Conservation (phyloP, 768 basidiomycete genomes). For the Serendipita sp. region DNA sequence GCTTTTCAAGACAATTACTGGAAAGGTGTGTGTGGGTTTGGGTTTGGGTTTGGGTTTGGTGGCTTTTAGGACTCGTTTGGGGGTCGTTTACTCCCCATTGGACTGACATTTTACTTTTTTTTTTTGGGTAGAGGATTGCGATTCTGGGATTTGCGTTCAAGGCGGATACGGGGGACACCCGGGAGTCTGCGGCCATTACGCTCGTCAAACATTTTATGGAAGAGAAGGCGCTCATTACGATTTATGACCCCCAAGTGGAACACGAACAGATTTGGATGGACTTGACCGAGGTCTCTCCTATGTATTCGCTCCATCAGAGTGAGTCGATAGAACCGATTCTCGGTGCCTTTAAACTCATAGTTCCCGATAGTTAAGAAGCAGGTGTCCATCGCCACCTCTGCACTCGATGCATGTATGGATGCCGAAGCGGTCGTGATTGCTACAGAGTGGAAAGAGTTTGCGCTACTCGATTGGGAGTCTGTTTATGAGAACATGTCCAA, state of each 20-base stretch:
- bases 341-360: not conserved
- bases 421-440: conserved; percentile 91
- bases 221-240: conserved; percentile 69
- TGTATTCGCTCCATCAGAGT: conserved; percentile 49
- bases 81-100: too few species aligned
- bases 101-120: not conserved
- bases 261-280: conserved; percentile 78
- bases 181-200: conserved; percentile 90
- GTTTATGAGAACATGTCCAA: conserved; percentile 86
- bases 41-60: too few species aligned
- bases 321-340: conserved; percentile 17
- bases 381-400: conserved; percentile 59
- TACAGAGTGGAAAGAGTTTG: conserved; percentile 97
- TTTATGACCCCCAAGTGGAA: conserved; percentile 86
- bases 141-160: conserved; percentile 98
- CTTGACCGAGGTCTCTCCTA: conserved; percentile 51
- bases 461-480: conserved; percentile 72
- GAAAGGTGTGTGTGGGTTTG: conserved; percentile 61
- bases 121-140: conserved; percentile 53
- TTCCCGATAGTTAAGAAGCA: conserved; percentile 59
- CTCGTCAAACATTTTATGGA: conserved; percentile 85
- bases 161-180: conserved; percentile 97
- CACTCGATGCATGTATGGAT: conserved; percentile 72
- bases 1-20: conserved; percentile 95
- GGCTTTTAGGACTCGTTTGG: not conserved